Percentiles rank a stretch among this genome's conserved stretches.
These are phyloP conservation scores for Metschnikowia gelsemii DNA, from an alignment of 805 yeast species.

Conservation along the genomic window DNA sequence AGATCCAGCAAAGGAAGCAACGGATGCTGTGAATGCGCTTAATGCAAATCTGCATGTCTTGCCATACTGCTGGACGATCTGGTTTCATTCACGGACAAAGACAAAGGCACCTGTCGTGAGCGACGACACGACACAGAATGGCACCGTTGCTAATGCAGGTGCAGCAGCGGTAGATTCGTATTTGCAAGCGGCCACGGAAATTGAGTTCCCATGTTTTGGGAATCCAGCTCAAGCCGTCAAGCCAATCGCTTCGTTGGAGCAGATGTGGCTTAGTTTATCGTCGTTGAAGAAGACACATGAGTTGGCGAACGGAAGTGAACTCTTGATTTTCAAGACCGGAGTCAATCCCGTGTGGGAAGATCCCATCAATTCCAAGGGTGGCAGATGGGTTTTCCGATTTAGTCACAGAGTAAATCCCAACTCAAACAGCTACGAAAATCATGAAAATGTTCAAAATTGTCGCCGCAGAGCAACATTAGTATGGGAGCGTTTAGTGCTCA, in stretches of 20 bases:
- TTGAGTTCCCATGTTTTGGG: conserved; percentile 36
- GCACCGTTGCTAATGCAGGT: conserved; percentile 14
- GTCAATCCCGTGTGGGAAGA: conserved; percentile 70
- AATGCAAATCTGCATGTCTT: conserved; percentile 35
- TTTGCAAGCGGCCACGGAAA: conserved; percentile 45
- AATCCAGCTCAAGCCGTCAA: conserved; percentile 21
- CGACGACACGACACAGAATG: conserved; percentile 18
- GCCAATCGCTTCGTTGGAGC: conserved; percentile 49
- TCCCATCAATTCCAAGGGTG: conserved; percentile 57
- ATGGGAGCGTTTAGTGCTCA: conserved; percentile 57
- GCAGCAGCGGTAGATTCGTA: conserved; percentile 43
- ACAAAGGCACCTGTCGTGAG: conserved; percentile 17
- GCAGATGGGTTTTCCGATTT: conserved; percentile 60
- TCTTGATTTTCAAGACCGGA: conserved; percentile 57
- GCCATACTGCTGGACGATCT: conserved; percentile 50
- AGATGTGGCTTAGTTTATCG: conserved; percentile 48
- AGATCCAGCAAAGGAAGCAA: conserved; percentile 37
- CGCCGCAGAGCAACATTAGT: conserved; percentile 41
- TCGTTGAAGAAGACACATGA: conserved; percentile 40
- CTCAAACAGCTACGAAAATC: conserved; percentile 16
- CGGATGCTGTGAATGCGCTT: conserved; percentile 26
- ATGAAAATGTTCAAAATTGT: conserved; percentile 24
- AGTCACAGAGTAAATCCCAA: conserved; percentile 30
- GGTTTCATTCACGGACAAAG: conserved; percentile 45
- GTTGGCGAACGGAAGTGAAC: conserved; percentile 49